A percentile compares a stretch with the other conserved stretches of the same genome.
These are phyloP conservation scores for Nectriaceae sp. DNA, from an alignment of 2,329 filamentous ascomycete species.

Conservation along the genomic window DNA sequence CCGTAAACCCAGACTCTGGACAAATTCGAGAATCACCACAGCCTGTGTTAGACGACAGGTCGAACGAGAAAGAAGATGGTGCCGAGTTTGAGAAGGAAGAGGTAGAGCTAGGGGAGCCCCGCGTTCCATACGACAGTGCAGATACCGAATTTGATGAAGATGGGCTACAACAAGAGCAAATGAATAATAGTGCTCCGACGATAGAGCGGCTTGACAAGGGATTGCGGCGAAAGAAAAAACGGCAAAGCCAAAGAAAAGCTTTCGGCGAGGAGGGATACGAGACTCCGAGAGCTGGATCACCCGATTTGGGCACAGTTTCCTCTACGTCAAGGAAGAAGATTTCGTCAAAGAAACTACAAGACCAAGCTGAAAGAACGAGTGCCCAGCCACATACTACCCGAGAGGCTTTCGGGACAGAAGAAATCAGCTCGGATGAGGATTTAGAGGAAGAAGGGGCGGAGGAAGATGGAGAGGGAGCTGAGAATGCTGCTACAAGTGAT, in stretches of 20 bases:
- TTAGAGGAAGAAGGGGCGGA: neutral
- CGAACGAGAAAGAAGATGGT: no score
- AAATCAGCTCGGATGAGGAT: neutral
- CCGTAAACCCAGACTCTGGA: constrained; percentile 1
- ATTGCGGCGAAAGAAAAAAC: neutral
- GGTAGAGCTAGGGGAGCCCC: no score
- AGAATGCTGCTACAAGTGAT: neutral
- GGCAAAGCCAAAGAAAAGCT: constrained; percentile 14
- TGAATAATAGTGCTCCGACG: no score
- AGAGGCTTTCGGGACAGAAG: no score
- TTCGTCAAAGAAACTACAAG: neutral
- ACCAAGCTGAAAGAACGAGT: neutral
- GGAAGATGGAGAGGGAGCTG: neutral
- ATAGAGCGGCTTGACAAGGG: no score
- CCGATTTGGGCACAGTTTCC: constrained; percentile 14
- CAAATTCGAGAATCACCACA: constrained; percentile 1
- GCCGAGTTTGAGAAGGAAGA: no score
- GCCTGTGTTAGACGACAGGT: neutral
- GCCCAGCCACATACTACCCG: no score
- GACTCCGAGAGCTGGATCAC: constrained; percentile 7
- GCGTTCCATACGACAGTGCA: neutral
- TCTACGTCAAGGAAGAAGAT: neutral
- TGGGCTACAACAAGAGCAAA: neutral
- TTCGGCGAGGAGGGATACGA: constrained; percentile 7
- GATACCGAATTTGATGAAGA: neutral